Base-by-base conservation (phyloP, 1,139 yeast genomes). In the Arxiozyma slooffiae region DNA sequence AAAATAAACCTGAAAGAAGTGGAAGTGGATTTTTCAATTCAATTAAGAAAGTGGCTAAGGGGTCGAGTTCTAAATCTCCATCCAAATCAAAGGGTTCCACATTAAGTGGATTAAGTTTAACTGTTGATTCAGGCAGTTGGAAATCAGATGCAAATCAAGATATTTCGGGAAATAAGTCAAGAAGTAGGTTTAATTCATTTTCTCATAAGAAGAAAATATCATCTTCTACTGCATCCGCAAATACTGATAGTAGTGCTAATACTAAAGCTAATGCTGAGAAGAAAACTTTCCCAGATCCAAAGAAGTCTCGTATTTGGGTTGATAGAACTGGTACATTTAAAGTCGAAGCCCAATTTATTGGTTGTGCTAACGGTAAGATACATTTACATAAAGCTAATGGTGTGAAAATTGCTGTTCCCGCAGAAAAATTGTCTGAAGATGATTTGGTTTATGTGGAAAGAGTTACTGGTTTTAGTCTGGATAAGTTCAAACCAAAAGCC, bases 261-360 rank as follows among this genome's bases (percentile, higher is more conserved):
- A n/a, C n/a, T n/a, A n/a, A n/a, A n/a, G 20, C 50, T 38, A 44
- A 44, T 20, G 63, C 67, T 24, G 39, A 23, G 20, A 67, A 68
- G 22, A 59, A 62, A 24, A 73, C 71, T 47, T 71, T 72, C 43
- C 97, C 98, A 9, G 90, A 90, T 63, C 74, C 80, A 53, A 85
- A 84, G 58, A 81, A 95, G 60, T 81, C 90, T 26, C 80, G 98
- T 67, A 85, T 96, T 11, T 92, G 98, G 98, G 89, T 92, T 53
- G 99, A 92, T 68, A 80, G 95, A 60, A 77, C 95, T 8, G 97
- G 97, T 9, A 76, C 96, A 1, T 92, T 92, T 72, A 89, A 88
- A 68, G 99, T 94, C 34, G 97, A 92, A 60, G 98, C 98, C 4
- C 97, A 90, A 65, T 84, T 92, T 58, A 77, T 92, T 60, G 98